Conservation (phyloP, 164 flowering plant genomes). For the Chimonanthus praecox region DNA sequence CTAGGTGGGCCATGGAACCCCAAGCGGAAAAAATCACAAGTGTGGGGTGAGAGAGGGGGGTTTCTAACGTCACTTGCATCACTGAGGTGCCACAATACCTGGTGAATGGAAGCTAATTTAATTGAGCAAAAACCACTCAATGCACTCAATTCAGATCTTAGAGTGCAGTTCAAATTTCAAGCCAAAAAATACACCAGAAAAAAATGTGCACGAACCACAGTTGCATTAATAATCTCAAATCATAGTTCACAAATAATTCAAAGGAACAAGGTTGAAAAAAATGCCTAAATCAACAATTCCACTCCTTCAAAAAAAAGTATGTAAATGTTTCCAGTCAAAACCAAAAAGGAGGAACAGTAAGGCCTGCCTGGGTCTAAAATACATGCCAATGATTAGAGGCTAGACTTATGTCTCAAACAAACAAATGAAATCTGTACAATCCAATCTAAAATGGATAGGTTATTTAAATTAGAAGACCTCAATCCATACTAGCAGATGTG, state of each 20-base stretch:
- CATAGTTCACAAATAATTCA: background rate
- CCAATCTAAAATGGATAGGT: background rate
- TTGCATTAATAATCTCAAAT: background rate
- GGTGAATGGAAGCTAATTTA: too few species aligned
- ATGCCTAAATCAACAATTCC: background rate
- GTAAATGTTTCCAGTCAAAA: background rate
- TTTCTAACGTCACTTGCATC: too few species aligned
- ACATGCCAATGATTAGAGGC: conserved; percentile 3
- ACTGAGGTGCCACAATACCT: too few species aligned
- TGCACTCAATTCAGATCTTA: background rate
- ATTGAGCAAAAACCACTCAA: background rate
- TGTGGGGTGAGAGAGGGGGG: too few species aligned
- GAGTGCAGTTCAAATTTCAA: too few species aligned
- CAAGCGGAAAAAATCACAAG: too few species aligned
- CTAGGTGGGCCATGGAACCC: too few species aligned
- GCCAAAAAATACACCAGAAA: background rate
- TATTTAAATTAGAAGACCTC: conserved; percentile 1
- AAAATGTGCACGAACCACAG: background rate
- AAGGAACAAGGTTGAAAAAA: background rate
- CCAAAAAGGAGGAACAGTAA: background rate
- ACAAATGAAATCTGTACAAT: conserved; percentile 10
- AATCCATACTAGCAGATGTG: background rate
- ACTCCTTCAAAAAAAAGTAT: background rate
- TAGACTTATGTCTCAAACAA: conserved; percentile 5
- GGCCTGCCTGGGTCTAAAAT: background rate